Base-by-base conservation (phyloP, 441 rosid genomes). In the Gossypium lobatum region DNA sequence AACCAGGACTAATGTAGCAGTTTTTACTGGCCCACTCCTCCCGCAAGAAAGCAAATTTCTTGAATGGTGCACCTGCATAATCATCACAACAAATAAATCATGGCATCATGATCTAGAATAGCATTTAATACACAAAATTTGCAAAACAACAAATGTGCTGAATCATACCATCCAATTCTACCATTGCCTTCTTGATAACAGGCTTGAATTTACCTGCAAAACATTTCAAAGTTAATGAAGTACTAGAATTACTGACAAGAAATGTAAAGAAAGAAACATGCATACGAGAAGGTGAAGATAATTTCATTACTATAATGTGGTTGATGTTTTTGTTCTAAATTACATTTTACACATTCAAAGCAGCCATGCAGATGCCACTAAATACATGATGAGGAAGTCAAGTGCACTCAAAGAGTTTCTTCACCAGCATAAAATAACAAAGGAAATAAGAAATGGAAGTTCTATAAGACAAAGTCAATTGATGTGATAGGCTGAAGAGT, bases 101-200 rank as follows among this genome's bases (percentile, higher is more conserved):
- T 5, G 42, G 62, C 20, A 42, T 7, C 52, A 76, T 60, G 39
- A 25, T 26, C 39, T 60, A 25, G 37, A 59, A 59, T 59, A 59
- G 39, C 31, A 28, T 13, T 25, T 25, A 14, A 25, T 59, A 59
- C n/a, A 25, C 34, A 80, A 48, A 53, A 69, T 25, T 68, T n/a
- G 46, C 26, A 6, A 55, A 16, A 42, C 11, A 55, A 1, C 53
- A 31, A 70, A 3, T 59, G 37, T 25, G 9, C 46, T 8, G 70
- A 74, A 70, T 52, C 78, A 72, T 72, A 95, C 99, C 97, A 2
- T 93, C 96, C 46, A 95, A 93, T 80, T 95, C 99, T 79, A 95
- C 99, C 95, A 95, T 95, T 71, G 99, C 98, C 88, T 95, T 95
- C 94, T 95, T 95, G 80, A 95, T 93, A 82, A 95, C 99, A 62